A percentile compares a stretch with the other conserved stretches of the same genome.
phyloP scores from a whole-genome alignment of 345 rosid genomes.

The Cardamine occulta region DNA sequence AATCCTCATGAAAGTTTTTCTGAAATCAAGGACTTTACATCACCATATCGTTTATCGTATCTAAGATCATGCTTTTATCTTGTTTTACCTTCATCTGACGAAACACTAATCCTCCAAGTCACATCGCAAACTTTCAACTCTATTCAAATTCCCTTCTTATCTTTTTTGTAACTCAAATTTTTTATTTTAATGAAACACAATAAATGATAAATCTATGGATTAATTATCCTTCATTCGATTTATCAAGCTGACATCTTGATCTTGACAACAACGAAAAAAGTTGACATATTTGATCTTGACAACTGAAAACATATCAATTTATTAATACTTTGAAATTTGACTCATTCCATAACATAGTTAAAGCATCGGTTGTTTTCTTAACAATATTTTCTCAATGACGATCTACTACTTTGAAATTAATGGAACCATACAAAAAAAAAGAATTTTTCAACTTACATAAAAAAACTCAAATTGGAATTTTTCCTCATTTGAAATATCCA shows the following conservation, averaged over 20 bases:
- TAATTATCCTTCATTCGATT: no score
- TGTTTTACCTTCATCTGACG: no score
- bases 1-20: no score
- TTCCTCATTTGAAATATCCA: conserved; percentile 21
- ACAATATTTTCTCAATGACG: not conserved
- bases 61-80: no score
- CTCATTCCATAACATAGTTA: not conserved
- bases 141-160: no score
- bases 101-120: no score
- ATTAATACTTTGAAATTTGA: not conserved
- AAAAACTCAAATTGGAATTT: not conserved
- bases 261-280: not conserved
- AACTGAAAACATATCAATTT: not conserved
- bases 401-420: not conserved
- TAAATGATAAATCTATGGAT: no score
- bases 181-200: no score
- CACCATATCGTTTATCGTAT: no score
- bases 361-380: not conserved
- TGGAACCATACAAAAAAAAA: not conserved
- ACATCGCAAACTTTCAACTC: no score
- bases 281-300: not conserved
- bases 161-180: no score
- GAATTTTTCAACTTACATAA: conserved; percentile 13
- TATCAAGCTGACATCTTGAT: not conserved
- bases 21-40: no score